phyloP scores from a whole-genome alignment of 768 basidiomycete species.

The Dentipellis fragilis region DNA sequence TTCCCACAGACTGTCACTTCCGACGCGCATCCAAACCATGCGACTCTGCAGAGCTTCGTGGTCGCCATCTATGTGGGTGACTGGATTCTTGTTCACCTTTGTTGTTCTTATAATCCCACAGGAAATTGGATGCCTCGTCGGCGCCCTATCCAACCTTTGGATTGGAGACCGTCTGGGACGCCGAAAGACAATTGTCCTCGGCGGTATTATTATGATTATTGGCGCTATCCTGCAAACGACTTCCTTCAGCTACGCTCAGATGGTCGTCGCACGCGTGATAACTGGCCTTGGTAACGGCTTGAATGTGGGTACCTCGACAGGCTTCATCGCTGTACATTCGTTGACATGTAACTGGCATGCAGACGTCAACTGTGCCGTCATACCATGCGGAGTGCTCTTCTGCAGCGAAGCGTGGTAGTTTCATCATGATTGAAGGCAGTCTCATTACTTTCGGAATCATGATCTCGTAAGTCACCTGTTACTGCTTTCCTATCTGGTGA shows the following conservation, averaged over 20 bases:
- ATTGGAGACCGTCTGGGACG: constrained; percentile 52
- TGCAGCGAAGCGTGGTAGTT: constrained; percentile 44
- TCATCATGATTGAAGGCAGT: constrained; percentile 59
- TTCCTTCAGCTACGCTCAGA: constrained; percentile 47
- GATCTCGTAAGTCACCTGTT: constrained; percentile 36
- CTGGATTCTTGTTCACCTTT: too few relatives aligned
- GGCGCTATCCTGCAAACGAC: constrained; percentile 53
- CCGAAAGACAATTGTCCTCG: constrained; percentile 45
- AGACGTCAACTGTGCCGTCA: constrained; percentile 57
- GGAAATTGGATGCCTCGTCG: constrained; percentile 58
- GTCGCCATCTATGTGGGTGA: constrained; percentile 45
- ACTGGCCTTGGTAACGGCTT: constrained; percentile 61
- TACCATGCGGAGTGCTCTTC: constrained; percentile 63
- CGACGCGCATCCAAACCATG: constrained; percentile 31
- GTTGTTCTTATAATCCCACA: constrained; percentile 14
- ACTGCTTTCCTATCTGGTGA: neutral
- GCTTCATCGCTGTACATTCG: neutral
- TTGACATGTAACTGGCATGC: neutral
- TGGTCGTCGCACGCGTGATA: constrained; percentile 50
- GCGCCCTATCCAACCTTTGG: constrained; percentile 54
- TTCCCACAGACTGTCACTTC: constrained; percentile 46
- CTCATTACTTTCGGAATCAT: constrained; percentile 56
- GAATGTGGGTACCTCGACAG: constrained; percentile 28
- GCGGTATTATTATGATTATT: constrained; percentile 49
- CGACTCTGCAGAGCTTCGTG: constrained; percentile 48